Conservation (phyloP, 2,329 filamentous ascomycete genomes). For the Fusarium oligoseptatum region DNA sequence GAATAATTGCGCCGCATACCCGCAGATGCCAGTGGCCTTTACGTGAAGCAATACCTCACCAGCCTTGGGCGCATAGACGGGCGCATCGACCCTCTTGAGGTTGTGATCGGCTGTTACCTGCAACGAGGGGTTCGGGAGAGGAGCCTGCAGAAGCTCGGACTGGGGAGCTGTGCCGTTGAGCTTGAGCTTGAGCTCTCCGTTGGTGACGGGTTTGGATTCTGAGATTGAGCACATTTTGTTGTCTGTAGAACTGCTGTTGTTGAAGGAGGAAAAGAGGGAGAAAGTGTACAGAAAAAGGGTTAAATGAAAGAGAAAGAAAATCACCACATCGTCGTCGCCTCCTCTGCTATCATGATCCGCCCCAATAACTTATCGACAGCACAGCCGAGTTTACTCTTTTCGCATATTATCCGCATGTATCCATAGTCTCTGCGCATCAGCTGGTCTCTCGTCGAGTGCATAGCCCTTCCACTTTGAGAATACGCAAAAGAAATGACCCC, state of each 20-base stretch:
- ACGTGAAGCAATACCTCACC: conserved; percentile 72
- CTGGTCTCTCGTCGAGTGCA: conserved; percentile 26
- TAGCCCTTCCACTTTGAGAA: conserved; percentile 29
- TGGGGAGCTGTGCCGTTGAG: conserved; percentile 17
- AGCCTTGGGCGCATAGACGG: conserved; percentile 65
- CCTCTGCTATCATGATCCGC: conserved; percentile 16
- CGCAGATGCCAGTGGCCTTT: conserved; percentile 74
- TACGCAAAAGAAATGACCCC: neutral
- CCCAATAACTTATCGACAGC: conserved; percentile 2
- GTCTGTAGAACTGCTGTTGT: neutral
- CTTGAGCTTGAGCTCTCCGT: conserved; percentile 36
- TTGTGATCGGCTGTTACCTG: conserved; percentile 70
- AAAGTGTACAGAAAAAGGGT: neutral
- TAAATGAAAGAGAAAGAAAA: neutral
- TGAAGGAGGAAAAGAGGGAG: neutral
- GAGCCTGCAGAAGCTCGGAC: conserved; percentile 41
- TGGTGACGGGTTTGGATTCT: conserved; percentile 30
- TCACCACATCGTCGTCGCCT: neutral
- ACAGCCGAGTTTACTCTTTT: neutral
- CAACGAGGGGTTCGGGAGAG: conserved; percentile 49
- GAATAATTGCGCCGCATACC: conserved; percentile 54
- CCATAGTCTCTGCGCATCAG: conserved; percentile 30
- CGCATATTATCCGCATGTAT: neutral
- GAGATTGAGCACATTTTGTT: conserved; percentile 38
- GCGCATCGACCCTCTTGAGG: conserved; percentile 68